Conservation (phyloP, 2,329 filamentous ascomycete genomes). For the Cladophialophora bantiana region DNA sequence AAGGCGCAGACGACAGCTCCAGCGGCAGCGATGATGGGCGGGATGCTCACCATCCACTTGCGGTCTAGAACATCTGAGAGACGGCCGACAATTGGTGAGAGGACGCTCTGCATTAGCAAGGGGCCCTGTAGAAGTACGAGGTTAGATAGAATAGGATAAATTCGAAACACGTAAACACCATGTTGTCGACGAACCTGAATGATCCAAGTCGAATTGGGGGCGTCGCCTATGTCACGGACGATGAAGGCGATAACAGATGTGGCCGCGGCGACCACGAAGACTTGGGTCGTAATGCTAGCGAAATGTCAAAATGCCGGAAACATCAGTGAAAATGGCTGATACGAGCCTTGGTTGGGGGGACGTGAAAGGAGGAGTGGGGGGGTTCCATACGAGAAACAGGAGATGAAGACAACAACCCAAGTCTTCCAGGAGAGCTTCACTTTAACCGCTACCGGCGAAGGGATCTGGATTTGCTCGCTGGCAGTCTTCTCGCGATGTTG, state of each 20-base stretch:
- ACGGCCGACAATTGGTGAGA: constrained; percentile 63
- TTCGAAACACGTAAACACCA: not conserved
- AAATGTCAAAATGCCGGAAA: too few species aligned
- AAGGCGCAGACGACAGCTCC: constrained; percentile 63
- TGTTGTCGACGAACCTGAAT: constrained; percentile 50
- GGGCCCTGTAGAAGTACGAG: constrained; percentile 55
- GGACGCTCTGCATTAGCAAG: constrained; percentile 63
- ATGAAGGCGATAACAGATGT: constrained; percentile 65
- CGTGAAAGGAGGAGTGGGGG: too few species aligned
- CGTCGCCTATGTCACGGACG: constrained; percentile 60
- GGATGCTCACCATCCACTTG: constrained; percentile 60
- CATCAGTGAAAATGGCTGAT: too few species aligned
- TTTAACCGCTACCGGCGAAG: too few species aligned
- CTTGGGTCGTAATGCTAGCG: constrained; percentile 56
- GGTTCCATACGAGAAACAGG: too few species aligned
- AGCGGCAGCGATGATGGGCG: constrained; percentile 61
- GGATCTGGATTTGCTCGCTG: too few species aligned
- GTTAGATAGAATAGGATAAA: not conserved
- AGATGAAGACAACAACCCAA: too few species aligned
- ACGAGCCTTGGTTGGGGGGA: too few species aligned
- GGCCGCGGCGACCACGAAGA: constrained; percentile 63
- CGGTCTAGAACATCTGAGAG: constrained; percentile 64
- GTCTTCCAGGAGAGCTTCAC: too few species aligned
- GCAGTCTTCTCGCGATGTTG: too few species aligned
- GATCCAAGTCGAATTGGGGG: constrained; percentile 62